Evolutionary conservation across 225 moss, liverwort and hornwort species (phyloP).

Genomic region (Sphagnum contortum): DNA sequence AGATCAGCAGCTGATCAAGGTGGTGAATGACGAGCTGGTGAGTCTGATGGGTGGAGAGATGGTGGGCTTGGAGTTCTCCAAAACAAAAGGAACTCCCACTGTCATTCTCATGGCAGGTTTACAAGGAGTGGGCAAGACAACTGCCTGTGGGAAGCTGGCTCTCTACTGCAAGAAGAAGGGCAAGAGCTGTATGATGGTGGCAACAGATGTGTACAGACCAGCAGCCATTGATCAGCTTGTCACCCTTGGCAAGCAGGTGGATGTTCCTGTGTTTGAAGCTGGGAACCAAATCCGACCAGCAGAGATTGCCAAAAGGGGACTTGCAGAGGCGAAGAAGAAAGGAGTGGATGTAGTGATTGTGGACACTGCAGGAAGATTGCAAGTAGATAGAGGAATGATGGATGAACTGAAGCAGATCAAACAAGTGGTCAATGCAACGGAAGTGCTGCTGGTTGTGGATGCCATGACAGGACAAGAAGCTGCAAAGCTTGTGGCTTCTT

Average conservation of each 20-base stretch:
- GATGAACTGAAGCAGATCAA: conserved; percentile 95
- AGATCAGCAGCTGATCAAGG: conserved; percentile 90
- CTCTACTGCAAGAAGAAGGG: conserved; percentile 77
- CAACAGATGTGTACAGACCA: conserved; percentile 95
- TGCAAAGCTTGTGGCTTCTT: conserved; percentile 86
- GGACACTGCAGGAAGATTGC: conserved; percentile 93
- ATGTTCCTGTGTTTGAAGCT: conserved; percentile 89
- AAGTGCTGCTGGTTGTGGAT: conserved; percentile 86
- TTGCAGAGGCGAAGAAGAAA: conserved; percentile 86
- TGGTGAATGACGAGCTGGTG: conserved; percentile 94
- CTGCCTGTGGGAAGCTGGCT: conserved; percentile 91
- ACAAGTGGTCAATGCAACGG: conserved; percentile 62
- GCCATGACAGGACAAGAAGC: conserved; percentile 99
- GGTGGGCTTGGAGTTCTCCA: conserved; percentile 71
- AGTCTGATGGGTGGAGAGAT: conserved; percentile 81
- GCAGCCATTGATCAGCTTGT: conserved; percentile 96
- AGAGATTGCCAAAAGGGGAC: conserved; percentile 80
- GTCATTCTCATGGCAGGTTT: conserved; percentile 94
- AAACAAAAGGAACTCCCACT: conserved; percentile 50
- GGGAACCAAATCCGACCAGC: conserved; percentile 65
- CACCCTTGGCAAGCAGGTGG: conserved; percentile 84
- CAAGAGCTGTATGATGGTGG: conserved; percentile 89
- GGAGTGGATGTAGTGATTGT: conserved; percentile 67
- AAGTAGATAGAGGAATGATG: conserved; percentile 99
- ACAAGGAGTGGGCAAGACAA: conserved; percentile 98